phyloP scores from a whole-genome alignment of 805 yeast species.

The Maudiozyma pseudohumilis region DNA sequence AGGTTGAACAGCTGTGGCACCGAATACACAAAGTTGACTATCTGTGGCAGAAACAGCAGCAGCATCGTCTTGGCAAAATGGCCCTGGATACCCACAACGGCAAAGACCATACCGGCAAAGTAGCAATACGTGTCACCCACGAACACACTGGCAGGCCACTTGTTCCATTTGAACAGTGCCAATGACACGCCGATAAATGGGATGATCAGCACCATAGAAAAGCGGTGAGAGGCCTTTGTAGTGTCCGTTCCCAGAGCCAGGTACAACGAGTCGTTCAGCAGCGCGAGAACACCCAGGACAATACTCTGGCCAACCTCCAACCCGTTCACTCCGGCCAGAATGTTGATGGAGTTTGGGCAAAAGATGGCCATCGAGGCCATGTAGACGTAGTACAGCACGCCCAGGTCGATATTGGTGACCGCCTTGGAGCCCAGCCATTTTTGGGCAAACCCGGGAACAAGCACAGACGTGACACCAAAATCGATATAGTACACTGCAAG shows the following conservation, averaged over 20 bases:
- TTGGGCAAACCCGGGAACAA: conserved; percentile 63
- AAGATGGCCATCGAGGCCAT: conserved; percentile 90
- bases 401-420: conserved; percentile 51
- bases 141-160: conserved; percentile 87
- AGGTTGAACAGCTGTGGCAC: conserved; percentile 83
- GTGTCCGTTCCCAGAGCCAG: conserved; percentile 40
- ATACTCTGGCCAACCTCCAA: conserved; percentile 92
- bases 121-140: conserved; percentile 98
- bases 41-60: conserved; percentile 82
- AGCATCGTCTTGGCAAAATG: conserved; percentile 91
- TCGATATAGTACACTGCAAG: conserved; percentile 87
- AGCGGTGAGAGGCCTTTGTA: conserved; percentile 72
- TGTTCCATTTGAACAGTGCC: conserved; percentile 67
- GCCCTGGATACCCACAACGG: conserved; percentile 90
- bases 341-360: conserved; percentile 92
- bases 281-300: conserved; percentile 58
- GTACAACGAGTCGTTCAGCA: conserved; percentile 71
- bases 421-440: conserved; percentile 20
- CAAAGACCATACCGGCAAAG: conserved; percentile 97
- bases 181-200: conserved; percentile 83
- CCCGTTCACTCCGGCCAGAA: conserved; percentile 93
- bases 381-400: conserved; percentile 69
- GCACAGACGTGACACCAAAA: conserved; percentile 81
- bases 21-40: conserved; percentile 79
- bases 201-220: conserved; percentile 66